phyloP scores from a whole-genome alignment of 116 monocot genomes.

The Iris pallida region DNA sequence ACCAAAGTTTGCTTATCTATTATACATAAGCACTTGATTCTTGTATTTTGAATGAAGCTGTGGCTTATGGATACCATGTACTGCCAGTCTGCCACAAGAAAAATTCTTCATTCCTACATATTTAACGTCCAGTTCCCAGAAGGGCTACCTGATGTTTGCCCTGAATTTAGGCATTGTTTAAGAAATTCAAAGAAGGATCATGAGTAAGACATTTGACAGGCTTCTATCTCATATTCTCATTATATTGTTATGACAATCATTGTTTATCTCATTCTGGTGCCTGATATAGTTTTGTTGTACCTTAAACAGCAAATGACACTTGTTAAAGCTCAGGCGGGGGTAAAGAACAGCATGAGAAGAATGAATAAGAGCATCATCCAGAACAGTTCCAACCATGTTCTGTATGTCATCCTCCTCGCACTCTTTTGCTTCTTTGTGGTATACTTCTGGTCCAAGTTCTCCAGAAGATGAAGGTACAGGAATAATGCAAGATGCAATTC shows the following conservation, averaged over 20 bases:
- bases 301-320: constrained; percentile 72
- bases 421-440: constrained; percentile 81
- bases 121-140: constrained; percentile 73
- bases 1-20: too few relatives aligned
- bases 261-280: too few relatives aligned
- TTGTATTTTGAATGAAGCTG: too few relatives aligned
- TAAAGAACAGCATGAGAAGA: constrained; percentile 90
- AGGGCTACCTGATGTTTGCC: constrained; percentile 77
- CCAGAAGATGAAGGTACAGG: constrained; percentile 43
- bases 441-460: constrained; percentile 62
- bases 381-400: constrained; percentile 71
- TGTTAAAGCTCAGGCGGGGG: constrained; percentile 77
- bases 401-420: constrained; percentile 60
- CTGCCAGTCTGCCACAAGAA: too few relatives aligned
- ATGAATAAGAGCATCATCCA: constrained; percentile 71
- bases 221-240: too few relatives aligned
- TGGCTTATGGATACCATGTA: too few relatives aligned
- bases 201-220: constrained; percentile 37
- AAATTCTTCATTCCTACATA: too few relatives aligned
- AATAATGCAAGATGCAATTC: too few relatives aligned
- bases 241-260: too few relatives aligned
- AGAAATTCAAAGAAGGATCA: constrained; percentile 39
- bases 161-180: constrained; percentile 73
- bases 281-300: too few relatives aligned
- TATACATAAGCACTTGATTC: too few relatives aligned